Evolutionary conservation across 192 early-diverging fungal genomes (phyloP).

Genomic region (Pecoramyces ruminantium): DNA sequence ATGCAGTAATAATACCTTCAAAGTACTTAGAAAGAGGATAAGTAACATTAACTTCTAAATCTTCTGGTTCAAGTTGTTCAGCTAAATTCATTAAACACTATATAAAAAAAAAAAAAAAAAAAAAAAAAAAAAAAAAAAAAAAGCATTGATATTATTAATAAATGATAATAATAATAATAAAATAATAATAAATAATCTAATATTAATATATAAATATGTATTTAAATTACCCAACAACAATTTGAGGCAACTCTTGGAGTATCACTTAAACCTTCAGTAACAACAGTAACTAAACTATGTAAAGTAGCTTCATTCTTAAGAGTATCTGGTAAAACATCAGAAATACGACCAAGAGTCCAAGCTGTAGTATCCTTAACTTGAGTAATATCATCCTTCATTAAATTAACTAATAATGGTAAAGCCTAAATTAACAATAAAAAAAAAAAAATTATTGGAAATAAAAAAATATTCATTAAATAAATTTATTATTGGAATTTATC

Average conservation of each 20-base stretch:
- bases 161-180: too few species aligned
- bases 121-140: too few species aligned
- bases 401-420: conserved; percentile 69
- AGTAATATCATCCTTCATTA: conserved; percentile 70
- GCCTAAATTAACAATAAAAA: conserved; percentile 15
- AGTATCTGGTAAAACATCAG: conserved; percentile 43
- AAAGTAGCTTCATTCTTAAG: conserved; percentile 16
- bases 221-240: conserved; percentile 70
- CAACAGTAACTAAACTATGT: conserved; percentile 48
- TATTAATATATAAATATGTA: not conserved
- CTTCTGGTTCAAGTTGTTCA: conserved; percentile 52
- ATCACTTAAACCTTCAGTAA: conserved; percentile 72
- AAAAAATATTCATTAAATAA: too few species aligned
- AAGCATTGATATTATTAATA: too few species aligned
- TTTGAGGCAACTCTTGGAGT: conserved; percentile 77
- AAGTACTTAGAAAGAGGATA: conserved; percentile 70
- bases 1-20: conserved; percentile 56
- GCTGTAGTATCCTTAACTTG: conserved; percentile 95
- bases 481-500: not conserved
- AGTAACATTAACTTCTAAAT: conserved; percentile 34
- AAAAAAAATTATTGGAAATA: too few species aligned
- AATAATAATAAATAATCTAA: too few species aligned
- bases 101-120: not conserved
- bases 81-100: conserved; percentile 79
- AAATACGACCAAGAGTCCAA: conserved; percentile 96